Percentiles rank a stretch among this genome's conserved stretches.
phyloP scores from a whole-genome alignment of 306 rosid species.

The Citrullus amarus region DNA sequence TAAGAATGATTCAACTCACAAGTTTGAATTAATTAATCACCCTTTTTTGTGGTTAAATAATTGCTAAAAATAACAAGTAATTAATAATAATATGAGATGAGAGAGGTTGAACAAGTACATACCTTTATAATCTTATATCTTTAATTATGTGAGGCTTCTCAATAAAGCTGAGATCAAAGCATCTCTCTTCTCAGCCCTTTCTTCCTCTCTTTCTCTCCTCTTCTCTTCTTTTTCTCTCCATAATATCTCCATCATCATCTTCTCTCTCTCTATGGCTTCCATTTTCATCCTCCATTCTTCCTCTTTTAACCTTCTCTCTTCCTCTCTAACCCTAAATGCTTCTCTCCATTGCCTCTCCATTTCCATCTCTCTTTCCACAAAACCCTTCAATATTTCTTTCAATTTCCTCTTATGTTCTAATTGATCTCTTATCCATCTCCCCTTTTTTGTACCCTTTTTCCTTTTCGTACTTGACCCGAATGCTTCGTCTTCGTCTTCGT shows the following conservation, averaged over 20 bases:
- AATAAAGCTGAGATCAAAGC: conserved; percentile 55
- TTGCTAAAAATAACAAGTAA: too few species aligned
- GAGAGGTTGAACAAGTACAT: too few species aligned
- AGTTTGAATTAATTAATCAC: too few species aligned
- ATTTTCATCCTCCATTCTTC: conserved; percentile 73
- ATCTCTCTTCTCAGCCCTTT: conserved; percentile 81
- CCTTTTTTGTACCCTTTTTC: conserved; percentile 18
- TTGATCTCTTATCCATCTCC: neutral
- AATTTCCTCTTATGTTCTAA: conserved; percentile 5
- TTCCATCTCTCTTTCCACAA: conserved; percentile 64
- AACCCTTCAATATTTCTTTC: conserved; percentile 64
- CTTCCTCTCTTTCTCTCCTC: conserved; percentile 70
- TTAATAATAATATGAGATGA: too few species aligned
- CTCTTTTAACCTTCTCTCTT: conserved; percentile 65
- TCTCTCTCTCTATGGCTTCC: conserved; percentile 78
- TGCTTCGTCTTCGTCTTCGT: conserved; percentile 22
- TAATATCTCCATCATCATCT: conserved; percentile 60
- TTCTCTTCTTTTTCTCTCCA: conserved; percentile 89
- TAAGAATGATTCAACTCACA: too few species aligned
- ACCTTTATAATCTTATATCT: neutral
- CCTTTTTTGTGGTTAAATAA: too few species aligned
- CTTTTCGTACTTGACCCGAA: conserved; percentile 20
- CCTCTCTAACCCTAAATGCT: conserved; percentile 62
- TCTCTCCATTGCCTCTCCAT: conserved; percentile 79
- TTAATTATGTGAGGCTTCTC: conserved; percentile 21